Percentiles rank a stretch among this genome's conserved stretches.
These are phyloP conservation scores for Cladosporium sp. DNA, from an alignment of 2,329 filamentous ascomycete species.

Conservation along the genomic window DNA sequence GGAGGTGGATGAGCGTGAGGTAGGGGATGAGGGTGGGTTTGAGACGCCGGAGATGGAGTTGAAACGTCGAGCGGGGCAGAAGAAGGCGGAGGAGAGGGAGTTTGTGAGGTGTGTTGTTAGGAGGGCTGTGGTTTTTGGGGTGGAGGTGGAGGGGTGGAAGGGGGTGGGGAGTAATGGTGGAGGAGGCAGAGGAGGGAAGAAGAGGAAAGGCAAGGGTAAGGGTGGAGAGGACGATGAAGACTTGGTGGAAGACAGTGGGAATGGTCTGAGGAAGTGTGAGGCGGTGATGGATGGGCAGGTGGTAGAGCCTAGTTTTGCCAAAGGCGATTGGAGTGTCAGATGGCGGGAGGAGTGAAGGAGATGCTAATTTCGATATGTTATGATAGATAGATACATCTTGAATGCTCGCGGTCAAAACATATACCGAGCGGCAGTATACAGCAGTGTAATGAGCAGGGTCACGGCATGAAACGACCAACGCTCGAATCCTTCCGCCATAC, in stretches of 20 bases:
- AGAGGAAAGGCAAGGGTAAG: slow-evolving; percentile 13
- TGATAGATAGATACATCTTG: too few relatives aligned
- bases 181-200: slow-evolving; percentile 17
- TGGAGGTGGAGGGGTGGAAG: slow-evolving; percentile 29
- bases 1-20: background rate
- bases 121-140: slow-evolving; percentile 54
- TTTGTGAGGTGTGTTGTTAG: slow-evolving; percentile 60
- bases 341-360: slow-evolving; percentile 46
- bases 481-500: too few relatives aligned
- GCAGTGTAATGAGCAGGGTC: too few relatives aligned
- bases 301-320: slow-evolving; percentile 57
- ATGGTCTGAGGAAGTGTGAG: slow-evolving; percentile 45
- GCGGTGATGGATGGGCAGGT: slow-evolving; percentile 55
- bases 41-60: slow-evolving; percentile 50
- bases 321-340: slow-evolving; percentile 55
- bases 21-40: slow-evolving; percentile 36
- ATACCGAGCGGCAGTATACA: too few relatives aligned
- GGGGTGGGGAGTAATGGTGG: slow-evolving; percentile 16
- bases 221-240: slow-evolving; percentile 19
- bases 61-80: slow-evolving; percentile 48
- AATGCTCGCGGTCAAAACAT: too few relatives aligned
- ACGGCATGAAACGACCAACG: too few relatives aligned
- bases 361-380: too few relatives aligned
- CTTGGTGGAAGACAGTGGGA: slow-evolving; percentile 16
- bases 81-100: slow-evolving; percentile 48